Percentiles rank a stretch among this genome's conserved stretches.
These are phyloP conservation scores for Nakazawaea peltata DNA, from an alignment of 805 yeast species.

Conservation along the genomic window DNA sequence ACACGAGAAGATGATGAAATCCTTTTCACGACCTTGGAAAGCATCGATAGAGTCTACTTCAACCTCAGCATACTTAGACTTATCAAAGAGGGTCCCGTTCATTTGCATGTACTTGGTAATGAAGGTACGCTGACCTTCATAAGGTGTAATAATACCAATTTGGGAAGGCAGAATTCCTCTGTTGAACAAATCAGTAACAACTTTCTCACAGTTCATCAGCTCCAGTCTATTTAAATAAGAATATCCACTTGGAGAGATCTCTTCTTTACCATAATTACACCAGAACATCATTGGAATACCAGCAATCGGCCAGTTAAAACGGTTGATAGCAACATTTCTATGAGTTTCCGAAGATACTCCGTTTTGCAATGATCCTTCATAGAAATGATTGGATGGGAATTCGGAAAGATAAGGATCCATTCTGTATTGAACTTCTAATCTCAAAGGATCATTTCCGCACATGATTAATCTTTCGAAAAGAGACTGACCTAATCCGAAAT, in stretches of 20 bases:
- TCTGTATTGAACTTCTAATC: conserved; percentile 89
- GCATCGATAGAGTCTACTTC: conserved; percentile 81
- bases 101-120: conserved; percentile 69
- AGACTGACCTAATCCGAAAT: conserved; percentile 82
- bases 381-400: conserved; percentile 85
- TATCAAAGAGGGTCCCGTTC: conserved; percentile 56
- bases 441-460: conserved; percentile 75
- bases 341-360: conserved; percentile 82
- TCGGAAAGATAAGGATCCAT: conserved; percentile 88
- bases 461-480: conserved; percentile 79
- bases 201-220: conserved; percentile 80
- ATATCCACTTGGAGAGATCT: conserved; percentile 72
- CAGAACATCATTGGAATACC: conserved; percentile 94
- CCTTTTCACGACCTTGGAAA: conserved; percentile 53
- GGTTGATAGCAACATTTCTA: conserved; percentile 42
- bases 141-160: conserved; percentile 91
- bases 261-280: conserved; percentile 86
- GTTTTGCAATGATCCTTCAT: conserved; percentile 86
- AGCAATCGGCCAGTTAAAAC: conserved; percentile 88
- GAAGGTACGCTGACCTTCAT: conserved; percentile 88
- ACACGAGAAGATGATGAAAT: conserved; percentile 42
- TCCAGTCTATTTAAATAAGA: conserved; percentile 81
- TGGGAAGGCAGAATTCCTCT: conserved; percentile 75
- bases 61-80: conserved; percentile 56
- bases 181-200: conserved; percentile 61